phyloP scores from a whole-genome alignment of 352 stramenopile species.

The Pythium sp. region DNA sequence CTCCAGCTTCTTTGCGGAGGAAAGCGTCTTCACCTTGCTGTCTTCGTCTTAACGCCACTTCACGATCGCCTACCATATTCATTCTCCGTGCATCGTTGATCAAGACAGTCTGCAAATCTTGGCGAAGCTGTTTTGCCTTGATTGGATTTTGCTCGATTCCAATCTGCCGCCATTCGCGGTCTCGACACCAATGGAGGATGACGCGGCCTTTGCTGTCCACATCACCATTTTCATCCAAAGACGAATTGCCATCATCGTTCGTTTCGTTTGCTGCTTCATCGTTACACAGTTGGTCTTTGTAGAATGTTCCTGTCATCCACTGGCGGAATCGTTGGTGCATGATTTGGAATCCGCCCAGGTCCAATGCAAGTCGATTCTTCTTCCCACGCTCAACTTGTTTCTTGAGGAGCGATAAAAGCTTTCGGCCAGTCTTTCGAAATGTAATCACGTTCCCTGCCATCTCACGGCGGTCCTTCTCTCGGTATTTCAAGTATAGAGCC shows the following conservation, averaged over 20 bases:
- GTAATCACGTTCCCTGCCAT: constrained; percentile 57
- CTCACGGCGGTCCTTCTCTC: constrained; percentile 44
- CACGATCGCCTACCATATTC: constrained; percentile 33
- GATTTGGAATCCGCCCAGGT: constrained; percentile 46
- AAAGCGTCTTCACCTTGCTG: constrained; percentile 43
- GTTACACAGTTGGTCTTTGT: constrained; percentile 20
- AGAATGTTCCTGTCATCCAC: constrained; percentile 40
- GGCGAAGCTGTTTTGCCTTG: constrained; percentile 26
- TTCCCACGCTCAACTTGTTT: constrained; percentile 27
- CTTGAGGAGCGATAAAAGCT: constrained; percentile 31
- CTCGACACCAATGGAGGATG: constrained; percentile 41
- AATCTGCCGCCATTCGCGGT: constrained; percentile 47
- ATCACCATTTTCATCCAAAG: constrained; percentile 14
- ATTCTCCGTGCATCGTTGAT: constrained; percentile 31
- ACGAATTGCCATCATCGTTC: neutral
- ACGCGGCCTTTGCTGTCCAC: constrained; percentile 17
- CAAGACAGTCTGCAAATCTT: constrained; percentile 34
- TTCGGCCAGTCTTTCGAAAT: constrained; percentile 41
- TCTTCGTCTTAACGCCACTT: constrained; percentile 34
- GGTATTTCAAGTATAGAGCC: constrained; percentile 50
- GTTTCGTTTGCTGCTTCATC: neutral
- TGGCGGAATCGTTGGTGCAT: constrained; percentile 36
- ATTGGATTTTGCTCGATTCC: constrained; percentile 40
- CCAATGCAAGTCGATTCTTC: constrained; percentile 47
- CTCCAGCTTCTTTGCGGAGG: constrained; percentile 39